A percentile compares a stretch with the other conserved stretches of the same genome.
Evolutionary conservation across 768 basidiomycete species (phyloP).

Genomic region (Galerina marginata): DNA sequence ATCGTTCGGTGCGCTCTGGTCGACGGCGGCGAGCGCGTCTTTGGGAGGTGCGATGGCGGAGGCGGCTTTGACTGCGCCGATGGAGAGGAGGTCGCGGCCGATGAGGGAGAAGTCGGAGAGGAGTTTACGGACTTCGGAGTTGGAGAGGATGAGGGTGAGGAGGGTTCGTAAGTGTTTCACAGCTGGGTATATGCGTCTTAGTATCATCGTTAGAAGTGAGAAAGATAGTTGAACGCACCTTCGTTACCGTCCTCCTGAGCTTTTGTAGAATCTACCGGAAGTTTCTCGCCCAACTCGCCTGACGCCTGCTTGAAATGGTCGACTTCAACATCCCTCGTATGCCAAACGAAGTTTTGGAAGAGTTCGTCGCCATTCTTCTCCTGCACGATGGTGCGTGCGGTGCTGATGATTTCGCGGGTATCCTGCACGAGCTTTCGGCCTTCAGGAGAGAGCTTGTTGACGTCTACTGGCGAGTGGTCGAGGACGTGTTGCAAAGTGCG

Average conservation of each 20-base stretch:
- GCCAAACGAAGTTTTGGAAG: conserved; percentile 90
- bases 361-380: conserved; percentile 92
- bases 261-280: conserved; percentile 58
- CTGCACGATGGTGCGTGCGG: conserved; percentile 67
- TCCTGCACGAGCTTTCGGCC: conserved; percentile 81
- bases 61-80: conserved; percentile 72
- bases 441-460: conserved; percentile 72
- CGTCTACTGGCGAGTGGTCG: conserved; percentile 60
- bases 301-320: conserved; percentile 19
- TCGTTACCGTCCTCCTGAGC: conserved; percentile 60
- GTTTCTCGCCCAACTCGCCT: conserved; percentile 33
- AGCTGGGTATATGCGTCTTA: conserved; percentile 47
- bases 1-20: conserved; percentile 71
- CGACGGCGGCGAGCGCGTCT: conserved; percentile 64
- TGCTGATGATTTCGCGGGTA: conserved; percentile 76
- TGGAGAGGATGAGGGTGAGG: conserved; percentile 85
- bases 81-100: conserved; percentile 84
- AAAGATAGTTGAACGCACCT: conserved; percentile 45
- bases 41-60: conserved; percentile 67
- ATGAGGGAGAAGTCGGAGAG: conserved; percentile 78
- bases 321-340: conserved; percentile 62
- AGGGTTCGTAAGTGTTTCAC: conserved; percentile 88
- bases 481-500: conserved; percentile 71
- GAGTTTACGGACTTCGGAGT: conserved; percentile 91
- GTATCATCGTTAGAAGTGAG: neutral